phyloP scores from a whole-genome alignment of 108 stramenopile species.

The Cyclostephanos tholiformis region DNA sequence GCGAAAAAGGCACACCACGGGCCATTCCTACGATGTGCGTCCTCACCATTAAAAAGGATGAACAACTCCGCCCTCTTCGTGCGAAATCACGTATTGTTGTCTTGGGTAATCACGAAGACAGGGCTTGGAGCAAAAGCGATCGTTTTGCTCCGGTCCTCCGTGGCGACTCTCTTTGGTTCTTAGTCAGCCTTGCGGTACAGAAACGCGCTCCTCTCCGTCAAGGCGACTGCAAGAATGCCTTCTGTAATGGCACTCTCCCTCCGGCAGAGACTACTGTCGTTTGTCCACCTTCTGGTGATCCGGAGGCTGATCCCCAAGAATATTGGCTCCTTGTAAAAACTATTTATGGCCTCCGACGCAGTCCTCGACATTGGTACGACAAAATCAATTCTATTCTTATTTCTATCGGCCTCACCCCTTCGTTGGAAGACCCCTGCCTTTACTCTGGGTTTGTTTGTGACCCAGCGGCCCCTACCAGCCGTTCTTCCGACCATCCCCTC shows the following conservation, averaged over 20 bases:
- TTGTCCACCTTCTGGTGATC: too few species aligned
- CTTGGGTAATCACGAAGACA: constrained; percentile 21
- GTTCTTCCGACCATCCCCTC: constrained; percentile 3
- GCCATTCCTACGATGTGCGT: constrained; percentile 13
- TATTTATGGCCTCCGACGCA: too few species aligned
- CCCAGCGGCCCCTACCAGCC: background rate
- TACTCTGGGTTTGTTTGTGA: background rate
- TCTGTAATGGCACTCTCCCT: constrained; percentile 17
- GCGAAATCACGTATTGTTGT: constrained; percentile 29
- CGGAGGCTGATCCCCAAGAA: too few species aligned
- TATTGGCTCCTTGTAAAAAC: too few species aligned
- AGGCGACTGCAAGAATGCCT: constrained; percentile 33
- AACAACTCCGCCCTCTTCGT: constrained; percentile 8
- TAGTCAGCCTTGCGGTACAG: too few species aligned
- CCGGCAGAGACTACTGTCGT: too few species aligned
- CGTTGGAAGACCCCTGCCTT: constrained; percentile 14
- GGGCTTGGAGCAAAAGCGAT: constrained; percentile 12
- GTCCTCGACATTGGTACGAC: constrained; percentile 32
- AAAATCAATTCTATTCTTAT: constrained; percentile 3
- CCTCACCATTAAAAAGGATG: background rate
- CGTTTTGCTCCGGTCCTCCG: too few species aligned
- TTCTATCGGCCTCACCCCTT: constrained; percentile 15
- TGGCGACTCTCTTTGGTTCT: too few species aligned
- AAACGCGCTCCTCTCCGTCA: constrained; percentile 3
- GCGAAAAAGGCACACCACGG: background rate